Base-by-base conservation (phyloP, 257 asterid genomes). In the Galeopsis tetrahit region DNA sequence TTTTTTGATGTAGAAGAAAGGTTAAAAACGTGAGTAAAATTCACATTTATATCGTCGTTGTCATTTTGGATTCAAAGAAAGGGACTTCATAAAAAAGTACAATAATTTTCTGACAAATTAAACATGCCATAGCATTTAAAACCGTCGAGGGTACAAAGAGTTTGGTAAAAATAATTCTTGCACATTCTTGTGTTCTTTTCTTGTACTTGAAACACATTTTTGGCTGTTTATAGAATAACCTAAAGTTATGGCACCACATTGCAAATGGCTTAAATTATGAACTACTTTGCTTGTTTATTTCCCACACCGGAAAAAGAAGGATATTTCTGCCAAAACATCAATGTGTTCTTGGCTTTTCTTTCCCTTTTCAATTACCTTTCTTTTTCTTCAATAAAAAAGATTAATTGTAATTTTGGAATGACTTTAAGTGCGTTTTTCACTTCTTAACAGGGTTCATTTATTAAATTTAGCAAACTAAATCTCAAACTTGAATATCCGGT, bases 61-160 rank as follows among this genome's bases (percentile, higher is more conserved):
- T 63, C 42, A 43, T 63, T 55, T 53, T 21, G 40, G 62, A 75
- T 53, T 39, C 44, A 43, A 64, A 64, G 80, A 64, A 56, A 60
- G 35, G 51, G 60, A 42, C 67, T 40, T 55, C 43, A 63, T 66
- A 44, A 28, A 62, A 13, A 51, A 31, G 80, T 76, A 65, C 65
- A 71, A 66, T 39, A 66, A 31, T 58, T 59, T 46, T 60, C 74
- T 66, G 71, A 66, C 71, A 76, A 55, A 42, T 55, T 58, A 69
- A 56, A 44, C 7, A 34, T 66, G 74, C 44, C 38, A 21, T 10
- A 52, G 42, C 63, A 52, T 48, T 61, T 17, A 28, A 51, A 51
- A 63, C 43, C 38, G 10, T 69, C 2, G 5, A 32, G 28, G 70
- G 42, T 38, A 49, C 73, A 74, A 65, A 44, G 48, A n/a, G 51